Percentiles rank a stretch among this genome's conserved stretches.
These are phyloP conservation scores for Hypoxylon intermedium DNA, from an alignment of 495 filamentous ascomycete species.

Conservation along the genomic window DNA sequence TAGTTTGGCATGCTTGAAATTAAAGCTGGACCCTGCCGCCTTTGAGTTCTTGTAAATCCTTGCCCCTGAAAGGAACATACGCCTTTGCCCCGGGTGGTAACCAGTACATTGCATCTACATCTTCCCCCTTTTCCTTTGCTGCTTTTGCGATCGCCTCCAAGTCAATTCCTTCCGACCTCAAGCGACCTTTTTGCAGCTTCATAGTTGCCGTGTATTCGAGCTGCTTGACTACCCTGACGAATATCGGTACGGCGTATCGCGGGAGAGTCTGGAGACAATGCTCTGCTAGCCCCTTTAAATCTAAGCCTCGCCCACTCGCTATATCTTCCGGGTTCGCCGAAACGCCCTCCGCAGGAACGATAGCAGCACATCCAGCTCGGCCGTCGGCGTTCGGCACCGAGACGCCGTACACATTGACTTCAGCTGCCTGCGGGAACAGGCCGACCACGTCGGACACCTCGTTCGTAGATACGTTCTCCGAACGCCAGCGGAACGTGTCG, in stretches of 20 bases:
- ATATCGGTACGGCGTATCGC: constrained; percentile 78
- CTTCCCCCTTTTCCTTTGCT: constrained; percentile 59
- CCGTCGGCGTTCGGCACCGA: constrained; percentile 72
- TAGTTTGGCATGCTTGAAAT: neutral
- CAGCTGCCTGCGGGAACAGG: constrained; percentile 66
- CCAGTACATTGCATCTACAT: constrained; percentile 62
- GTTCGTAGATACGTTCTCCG: constrained; percentile 80
- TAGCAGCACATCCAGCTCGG: constrained; percentile 71
- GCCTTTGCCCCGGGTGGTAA: constrained; percentile 51
- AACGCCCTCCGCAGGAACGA: constrained; percentile 50
- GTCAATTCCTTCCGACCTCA: constrained; percentile 75
- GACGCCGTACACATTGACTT: constrained; percentile 85
- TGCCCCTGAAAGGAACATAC: constrained; percentile 65
- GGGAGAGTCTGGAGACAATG: constrained; percentile 66
- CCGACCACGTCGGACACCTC: constrained; percentile 75
- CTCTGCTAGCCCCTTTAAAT: constrained; percentile 37
- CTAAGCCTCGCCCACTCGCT: constrained; percentile 14
- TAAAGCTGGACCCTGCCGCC: constrained; percentile 47
- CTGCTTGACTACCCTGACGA: constrained; percentile 67
- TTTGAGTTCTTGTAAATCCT: constrained; percentile 64
- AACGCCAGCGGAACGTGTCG: constrained; percentile 85
- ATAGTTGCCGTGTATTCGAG: constrained; percentile 75
- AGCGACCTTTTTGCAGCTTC: constrained; percentile 81
- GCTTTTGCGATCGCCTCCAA: constrained; percentile 50
- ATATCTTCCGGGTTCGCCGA: constrained; percentile 25